These are phyloP conservation scores for Funneliformis geosporum DNA, from an alignment of 192 early-diverging fungal species.

Conservation along the genomic window DNA sequence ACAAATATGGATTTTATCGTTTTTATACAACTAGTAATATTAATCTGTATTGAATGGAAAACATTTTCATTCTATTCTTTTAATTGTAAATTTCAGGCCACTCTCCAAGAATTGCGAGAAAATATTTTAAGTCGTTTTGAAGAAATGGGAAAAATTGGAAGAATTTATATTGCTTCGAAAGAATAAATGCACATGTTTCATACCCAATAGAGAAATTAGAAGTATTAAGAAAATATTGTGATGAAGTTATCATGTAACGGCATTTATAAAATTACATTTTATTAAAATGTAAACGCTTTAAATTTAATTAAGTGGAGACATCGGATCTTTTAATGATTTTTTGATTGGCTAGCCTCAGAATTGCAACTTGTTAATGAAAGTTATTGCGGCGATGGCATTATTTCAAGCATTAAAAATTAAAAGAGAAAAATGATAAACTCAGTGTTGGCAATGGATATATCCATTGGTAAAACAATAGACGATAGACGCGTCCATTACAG, in stretches of 20 bases:
- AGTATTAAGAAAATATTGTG: constrained; percentile 56
- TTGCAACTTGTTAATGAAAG: no score
- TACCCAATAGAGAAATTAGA: constrained; percentile 56
- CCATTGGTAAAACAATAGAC: no score
- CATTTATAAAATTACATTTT: constrained; percentile 70
- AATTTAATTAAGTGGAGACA: no score
- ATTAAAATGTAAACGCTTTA: no score
- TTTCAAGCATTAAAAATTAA: no score
- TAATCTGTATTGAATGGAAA: no score
- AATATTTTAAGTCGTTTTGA: constrained; percentile 44
- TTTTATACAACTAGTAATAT: background rate
- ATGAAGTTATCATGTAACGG: constrained; percentile 50
- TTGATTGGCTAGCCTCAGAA: no score
- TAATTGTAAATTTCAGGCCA: constrained; percentile 34
- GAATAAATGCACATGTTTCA: constrained; percentile 81
- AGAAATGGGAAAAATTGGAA: constrained; percentile 63
- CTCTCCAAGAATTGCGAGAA: constrained; percentile 42
- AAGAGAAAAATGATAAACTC: no score
- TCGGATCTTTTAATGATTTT: no score
- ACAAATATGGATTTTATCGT: background rate
- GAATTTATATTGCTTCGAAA: constrained; percentile 74
- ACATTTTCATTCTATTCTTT: constrained; percentile 63
- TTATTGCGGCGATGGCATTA: no score
- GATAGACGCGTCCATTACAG: no score
- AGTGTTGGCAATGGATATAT: no score